Evolutionary conservation across 2,329 filamentous ascomycete species (phyloP).

Genomic region (Colletotrichum sp.): DNA sequence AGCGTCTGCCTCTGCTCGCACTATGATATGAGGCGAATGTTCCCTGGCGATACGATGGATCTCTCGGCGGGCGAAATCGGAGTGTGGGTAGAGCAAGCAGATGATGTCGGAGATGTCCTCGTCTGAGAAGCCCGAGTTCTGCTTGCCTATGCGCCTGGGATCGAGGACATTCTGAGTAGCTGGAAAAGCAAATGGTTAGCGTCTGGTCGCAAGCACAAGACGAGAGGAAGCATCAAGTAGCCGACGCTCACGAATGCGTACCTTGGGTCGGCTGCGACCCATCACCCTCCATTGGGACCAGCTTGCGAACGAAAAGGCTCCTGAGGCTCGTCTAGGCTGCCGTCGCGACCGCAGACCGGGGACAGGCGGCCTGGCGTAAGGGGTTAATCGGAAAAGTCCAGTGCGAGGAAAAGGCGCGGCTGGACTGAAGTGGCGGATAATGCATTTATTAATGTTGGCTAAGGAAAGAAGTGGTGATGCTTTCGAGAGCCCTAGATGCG

Average conservation of each 20-base stretch:
- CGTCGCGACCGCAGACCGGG: background rate
- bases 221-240: background rate
- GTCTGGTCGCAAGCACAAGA: background rate
- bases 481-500: background rate
- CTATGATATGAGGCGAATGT: conserved; percentile 54
- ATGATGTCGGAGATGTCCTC: conserved; percentile 88
- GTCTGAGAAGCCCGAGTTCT: conserved; percentile 82
- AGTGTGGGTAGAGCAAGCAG: conserved; percentile 84
- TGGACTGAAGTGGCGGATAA: background rate
- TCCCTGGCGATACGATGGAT: conserved; percentile 59
- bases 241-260: conserved; percentile 22
- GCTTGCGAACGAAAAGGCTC: background rate
- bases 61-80: conserved; percentile 73
- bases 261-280: conserved; percentile 45
- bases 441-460: conserved; percentile 15
- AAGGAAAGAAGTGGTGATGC: background rate
- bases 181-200: conserved; percentile 31
- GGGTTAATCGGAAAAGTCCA: background rate
- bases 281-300: conserved; percentile 46
- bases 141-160: conserved; percentile 77
- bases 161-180: conserved; percentile 84
- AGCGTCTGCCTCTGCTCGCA: conserved; percentile 52
- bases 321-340: conserved; percentile 16
- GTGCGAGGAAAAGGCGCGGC: background rate
- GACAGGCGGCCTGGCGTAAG: conserved; percentile 2